A percentile compares a stretch with the other conserved stretches of the same genome.
Evolutionary conservation across 192 early-diverging fungal species (phyloP).

Genomic region (Coemansia guatemalensis): DNA sequence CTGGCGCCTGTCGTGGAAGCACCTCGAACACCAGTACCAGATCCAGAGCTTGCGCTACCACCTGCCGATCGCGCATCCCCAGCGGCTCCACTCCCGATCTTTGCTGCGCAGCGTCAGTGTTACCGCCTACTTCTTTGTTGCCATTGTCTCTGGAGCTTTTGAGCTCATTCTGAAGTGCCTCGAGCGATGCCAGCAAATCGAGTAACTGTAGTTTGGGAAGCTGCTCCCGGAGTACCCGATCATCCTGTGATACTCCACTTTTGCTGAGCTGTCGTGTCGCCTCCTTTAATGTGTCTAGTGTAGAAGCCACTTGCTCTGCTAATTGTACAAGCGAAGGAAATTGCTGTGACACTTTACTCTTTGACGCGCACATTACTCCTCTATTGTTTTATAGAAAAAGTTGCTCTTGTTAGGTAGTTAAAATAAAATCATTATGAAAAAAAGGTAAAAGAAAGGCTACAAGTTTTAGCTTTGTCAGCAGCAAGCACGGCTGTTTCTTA

Average conservation of each 20-base stretch:
- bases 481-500: too few species aligned
- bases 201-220: slow-evolving; percentile 11
- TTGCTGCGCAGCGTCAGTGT: slow-evolving; percentile 7
- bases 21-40: slow-evolving; percentile 48
- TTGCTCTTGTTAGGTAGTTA: not conserved
- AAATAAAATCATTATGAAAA: too few species aligned
- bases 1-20: slow-evolving; percentile 63
- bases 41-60: slow-evolving; percentile 39
- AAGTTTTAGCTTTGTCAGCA: too few species aligned
- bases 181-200: slow-evolving; percentile 9
- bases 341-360: slow-evolving; percentile 11
- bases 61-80: slow-evolving; percentile 40
- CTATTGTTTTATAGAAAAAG: not conserved
- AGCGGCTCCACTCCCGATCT: slow-evolving; percentile 1
- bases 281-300: slow-evolving; percentile 14
- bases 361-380: not conserved
- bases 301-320: slow-evolving; percentile 1
- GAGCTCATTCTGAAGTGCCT: slow-evolving; percentile 27
- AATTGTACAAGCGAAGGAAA: slow-evolving; percentile 27
- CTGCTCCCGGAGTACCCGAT: slow-evolving; percentile 10
- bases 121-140: not conserved
- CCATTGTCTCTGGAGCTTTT: not conserved
- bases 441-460: too few species aligned
- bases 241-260: slow-evolving; percentile 33
- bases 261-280: slow-evolving; percentile 36